phyloP scores from a whole-genome alignment of 805 yeast species.

The Yamadazyma kitorensis region DNA sequence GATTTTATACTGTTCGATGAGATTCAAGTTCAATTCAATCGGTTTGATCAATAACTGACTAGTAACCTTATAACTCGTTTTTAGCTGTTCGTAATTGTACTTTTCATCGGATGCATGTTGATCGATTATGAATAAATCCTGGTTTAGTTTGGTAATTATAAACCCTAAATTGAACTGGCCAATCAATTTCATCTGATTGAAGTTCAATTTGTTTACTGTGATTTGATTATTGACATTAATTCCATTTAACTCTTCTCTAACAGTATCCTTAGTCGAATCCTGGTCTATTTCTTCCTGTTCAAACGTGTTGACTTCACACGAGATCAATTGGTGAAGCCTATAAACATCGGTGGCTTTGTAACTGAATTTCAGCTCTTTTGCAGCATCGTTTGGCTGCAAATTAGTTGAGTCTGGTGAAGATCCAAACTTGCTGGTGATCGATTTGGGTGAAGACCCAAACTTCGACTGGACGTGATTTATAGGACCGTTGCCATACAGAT shows the following conservation, averaged over 20 bases:
- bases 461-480: too few relatives aligned
- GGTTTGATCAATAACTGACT: conserved; percentile 66
- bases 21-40: conserved; percentile 62
- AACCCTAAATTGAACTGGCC: conserved; percentile 98
- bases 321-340: too few relatives aligned
- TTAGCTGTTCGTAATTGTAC: conserved; percentile 71
- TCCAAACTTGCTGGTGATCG: too few relatives aligned
- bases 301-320: too few relatives aligned
- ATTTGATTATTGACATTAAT: conserved; percentile 7
- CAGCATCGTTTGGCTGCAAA: too few relatives aligned
- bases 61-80: conserved; percentile 49
- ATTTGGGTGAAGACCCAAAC: too few relatives aligned
- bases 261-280: too few relatives aligned
- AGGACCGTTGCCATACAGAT: too few relatives aligned
- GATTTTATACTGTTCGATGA: conserved; percentile 76
- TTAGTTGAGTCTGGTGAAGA: too few relatives aligned
- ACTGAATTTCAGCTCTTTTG: too few relatives aligned
- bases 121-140: conserved; percentile 81
- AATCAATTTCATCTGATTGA: conserved; percentile 67
- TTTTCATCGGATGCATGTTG: conserved; percentile 99
- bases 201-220: conserved; percentile 67
- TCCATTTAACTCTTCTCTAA: conserved; percentile 1
- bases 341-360: too few relatives aligned
- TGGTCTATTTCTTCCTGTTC: neutral
- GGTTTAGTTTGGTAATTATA: conserved; percentile 62